Evolutionary conservation across 2,329 filamentous ascomycete species (phyloP).

Genomic region (Fusarium sarcochroum): DNA sequence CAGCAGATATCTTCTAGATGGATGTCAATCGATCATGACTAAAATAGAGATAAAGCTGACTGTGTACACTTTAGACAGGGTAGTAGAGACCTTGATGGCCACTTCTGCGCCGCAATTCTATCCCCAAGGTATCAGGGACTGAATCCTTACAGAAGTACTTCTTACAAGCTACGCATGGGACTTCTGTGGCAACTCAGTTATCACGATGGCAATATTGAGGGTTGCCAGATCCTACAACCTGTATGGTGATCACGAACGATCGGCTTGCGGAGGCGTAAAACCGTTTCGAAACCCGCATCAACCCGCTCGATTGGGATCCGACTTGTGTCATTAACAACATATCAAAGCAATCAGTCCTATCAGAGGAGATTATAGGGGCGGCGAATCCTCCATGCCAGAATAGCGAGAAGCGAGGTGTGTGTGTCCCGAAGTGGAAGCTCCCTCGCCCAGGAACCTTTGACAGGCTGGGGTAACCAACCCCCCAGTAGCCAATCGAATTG

Average conservation of each 20-base stretch:
- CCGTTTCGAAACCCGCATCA: constrained; percentile 3
- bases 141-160: neutral
- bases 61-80: constrained; percentile 6
- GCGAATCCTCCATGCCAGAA: neutral
- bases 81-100: constrained; percentile 5
- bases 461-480: constrained; percentile 27
- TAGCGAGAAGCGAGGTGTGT: constrained; percentile 1
- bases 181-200: constrained; percentile 14
- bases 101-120: constrained; percentile 3
- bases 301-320: neutral
- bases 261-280: constrained; percentile 14
- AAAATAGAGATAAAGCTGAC: neutral
- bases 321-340: constrained; percentile 3
- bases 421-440: constrained; percentile 36
- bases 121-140: neutral
- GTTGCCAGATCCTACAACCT: constrained; percentile 2
- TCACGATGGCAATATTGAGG: constrained; percentile 1
- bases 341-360: constrained; percentile 3
- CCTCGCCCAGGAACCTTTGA: constrained; percentile 33
- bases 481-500: neutral
- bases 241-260: constrained; percentile 1
- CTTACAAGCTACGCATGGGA: neutral
- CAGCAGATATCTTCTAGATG: neutral
- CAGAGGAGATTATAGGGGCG: constrained; percentile 3
- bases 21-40: too few species aligned